Base-by-base conservation (phyloP, 2,329 filamentous ascomycete genomes). In the Endoconidiophora laricicola region DNA sequence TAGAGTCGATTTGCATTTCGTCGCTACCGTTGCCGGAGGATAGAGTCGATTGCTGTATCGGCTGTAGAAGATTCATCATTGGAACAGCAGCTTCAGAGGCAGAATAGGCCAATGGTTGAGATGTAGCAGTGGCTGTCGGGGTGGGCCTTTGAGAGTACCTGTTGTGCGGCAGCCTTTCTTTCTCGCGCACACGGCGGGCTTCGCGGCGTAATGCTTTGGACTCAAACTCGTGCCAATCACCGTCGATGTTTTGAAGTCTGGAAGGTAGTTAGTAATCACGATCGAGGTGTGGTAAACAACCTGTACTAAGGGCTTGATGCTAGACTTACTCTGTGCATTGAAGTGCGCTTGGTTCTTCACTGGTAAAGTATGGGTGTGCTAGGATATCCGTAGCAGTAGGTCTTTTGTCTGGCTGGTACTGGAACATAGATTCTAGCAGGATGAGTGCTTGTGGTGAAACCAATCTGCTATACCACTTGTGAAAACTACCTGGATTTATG, bases 191-290 rank as follows among this genome's bases (percentile, higher is more conserved):
- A 49, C 77, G 76, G 62, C 91, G 86, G 58, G 87, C 90, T 63
- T 95, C 88, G 57, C 91, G 91, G 29, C 91, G 75, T 23, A 94
- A 71, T 14, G 87, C 88, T 67, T 98, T 98, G 50, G 86, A 94
- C 67, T 98, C 91, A 59, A 96, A 94, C 62, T 98, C 91, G 61
- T 98, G 91, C 91, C 91, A 98, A 59, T 98, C 91, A 20, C 91
- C 91, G 58, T 91, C 78, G 26, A 98, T 73, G 45, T 80, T 70
- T 53, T 81, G 79, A 46, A 98, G 74, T 59, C 83, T 85, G 55
- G 52, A 49, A 43, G 18, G 9, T 23, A 48, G 60, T 69, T 59
- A 68, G 63, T 41, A 54, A 26, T 33, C 29, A 33, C 22, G 20
- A 10, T 42, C 1, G 6, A 44, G 18, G 16, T 37, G 10, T 26